A percentile compares a stretch with the other conserved stretches of the same genome.
These are phyloP conservation scores for Rosa persica DNA, from an alignment of 306 rosid genomes.

Conservation along the genomic window DNA sequence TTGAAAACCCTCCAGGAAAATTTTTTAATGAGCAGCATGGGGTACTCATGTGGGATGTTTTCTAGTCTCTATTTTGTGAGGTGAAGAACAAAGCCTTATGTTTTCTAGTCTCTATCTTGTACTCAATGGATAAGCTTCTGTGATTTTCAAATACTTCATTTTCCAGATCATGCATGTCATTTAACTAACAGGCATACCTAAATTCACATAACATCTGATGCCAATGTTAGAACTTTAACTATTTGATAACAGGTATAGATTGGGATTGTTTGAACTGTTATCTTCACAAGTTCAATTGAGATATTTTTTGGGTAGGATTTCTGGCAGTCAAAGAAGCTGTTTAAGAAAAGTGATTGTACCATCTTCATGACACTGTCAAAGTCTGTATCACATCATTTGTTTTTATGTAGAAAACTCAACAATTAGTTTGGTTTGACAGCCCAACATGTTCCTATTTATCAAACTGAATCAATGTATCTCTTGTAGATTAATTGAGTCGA, in stretches of 20 bases:
- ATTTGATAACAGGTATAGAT: too few species aligned
- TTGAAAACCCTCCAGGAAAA: conserved; percentile 11
- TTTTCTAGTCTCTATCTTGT: background rate
- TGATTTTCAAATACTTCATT: background rate
- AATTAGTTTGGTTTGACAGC: background rate
- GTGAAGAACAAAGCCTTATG: conserved; percentile 1
- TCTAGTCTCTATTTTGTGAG: conserved; percentile 13
- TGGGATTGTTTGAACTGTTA: background rate
- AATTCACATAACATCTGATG: background rate
- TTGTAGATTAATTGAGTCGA: background rate
- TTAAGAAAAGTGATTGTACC: background rate
- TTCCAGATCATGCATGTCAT: background rate
- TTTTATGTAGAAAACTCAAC: background rate
- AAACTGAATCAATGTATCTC: background rate
- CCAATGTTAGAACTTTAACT: background rate
- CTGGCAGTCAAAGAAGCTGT: background rate
- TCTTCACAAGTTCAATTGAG: background rate
- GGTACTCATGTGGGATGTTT: conserved; percentile 54
- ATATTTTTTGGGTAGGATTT: background rate
- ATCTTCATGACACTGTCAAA: background rate
- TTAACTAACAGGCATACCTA: background rate
- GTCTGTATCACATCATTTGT: conserved; percentile 4
- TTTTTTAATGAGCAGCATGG: conserved; percentile 28
- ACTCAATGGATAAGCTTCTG: background rate
- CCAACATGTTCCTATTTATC: conserved; percentile 9